These are phyloP conservation scores for Colletotrichum musicola DNA, from an alignment of 2,329 filamentous ascomycete species.

Conservation along the genomic window DNA sequence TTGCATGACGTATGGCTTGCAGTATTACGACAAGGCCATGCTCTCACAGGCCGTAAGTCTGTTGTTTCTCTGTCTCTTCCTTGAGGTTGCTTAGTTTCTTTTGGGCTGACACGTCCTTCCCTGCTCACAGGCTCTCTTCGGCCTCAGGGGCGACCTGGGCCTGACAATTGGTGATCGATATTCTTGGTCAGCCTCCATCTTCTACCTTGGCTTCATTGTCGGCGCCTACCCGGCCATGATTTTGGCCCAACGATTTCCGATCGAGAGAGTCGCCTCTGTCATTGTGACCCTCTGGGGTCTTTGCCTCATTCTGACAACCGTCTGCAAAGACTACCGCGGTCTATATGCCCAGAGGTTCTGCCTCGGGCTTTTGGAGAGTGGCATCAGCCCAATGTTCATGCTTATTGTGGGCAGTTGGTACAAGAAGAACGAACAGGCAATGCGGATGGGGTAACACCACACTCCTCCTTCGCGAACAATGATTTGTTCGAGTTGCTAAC, in stretches of 20 bases:
- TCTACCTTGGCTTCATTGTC: slow-evolving; percentile 49
- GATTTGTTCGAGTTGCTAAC: not conserved
- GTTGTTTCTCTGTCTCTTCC: slow-evolving; percentile 38
- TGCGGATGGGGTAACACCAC: slow-evolving; percentile 40
- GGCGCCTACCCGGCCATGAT: slow-evolving; percentile 49
- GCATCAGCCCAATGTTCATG: slow-evolving; percentile 51
- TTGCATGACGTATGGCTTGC: slow-evolving; percentile 47
- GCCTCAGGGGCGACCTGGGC: slow-evolving; percentile 45
- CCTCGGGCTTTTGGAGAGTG: slow-evolving; percentile 51
- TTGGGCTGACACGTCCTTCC: slow-evolving; percentile 50
- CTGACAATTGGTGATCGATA: slow-evolving; percentile 46
- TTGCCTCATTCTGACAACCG: slow-evolving; percentile 47
- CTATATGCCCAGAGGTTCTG: slow-evolving; percentile 53
- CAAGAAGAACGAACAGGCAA: slow-evolving; percentile 52
- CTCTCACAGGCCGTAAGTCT: slow-evolving; percentile 51
- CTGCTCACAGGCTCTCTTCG: slow-evolving; percentile 43
- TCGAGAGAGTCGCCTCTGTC: slow-evolving; percentile 45
- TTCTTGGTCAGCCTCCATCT: slow-evolving; percentile 48
- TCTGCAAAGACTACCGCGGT: slow-evolving; percentile 47
- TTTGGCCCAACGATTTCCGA: slow-evolving; percentile 46
- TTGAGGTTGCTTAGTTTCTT: slow-evolving; percentile 45
- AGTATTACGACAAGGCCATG: slow-evolving; percentile 46
- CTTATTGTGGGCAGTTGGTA: slow-evolving; percentile 55
- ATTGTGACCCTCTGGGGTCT: slow-evolving; percentile 48
- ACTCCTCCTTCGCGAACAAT: not conserved